A percentile compares a stretch with the other conserved stretches of the same genome.
These are phyloP conservation scores for Mariannaea sp. DNA, from an alignment of 2,329 filamentous ascomycete species.

Conservation along the genomic window DNA sequence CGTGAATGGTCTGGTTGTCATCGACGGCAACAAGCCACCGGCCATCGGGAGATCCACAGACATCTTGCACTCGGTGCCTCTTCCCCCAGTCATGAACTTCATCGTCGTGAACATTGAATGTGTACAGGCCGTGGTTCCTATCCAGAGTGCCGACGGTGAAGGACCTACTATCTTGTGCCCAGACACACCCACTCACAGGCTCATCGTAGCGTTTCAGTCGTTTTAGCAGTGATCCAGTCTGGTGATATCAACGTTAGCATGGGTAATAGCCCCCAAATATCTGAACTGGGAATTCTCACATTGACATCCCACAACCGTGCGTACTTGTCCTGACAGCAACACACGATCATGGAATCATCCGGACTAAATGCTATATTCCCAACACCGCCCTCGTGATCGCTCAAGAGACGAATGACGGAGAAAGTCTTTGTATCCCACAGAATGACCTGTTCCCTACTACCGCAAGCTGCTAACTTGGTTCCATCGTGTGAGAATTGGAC, in stretches of 20 bases:
- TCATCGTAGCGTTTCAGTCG: slow-evolving; percentile 75
- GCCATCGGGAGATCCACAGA: slow-evolving; percentile 82
- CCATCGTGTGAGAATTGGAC: slow-evolving; percentile 90
- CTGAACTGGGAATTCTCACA: slow-evolving; percentile 51
- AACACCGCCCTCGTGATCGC: slow-evolving; percentile 71
- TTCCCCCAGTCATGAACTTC: slow-evolving; percentile 69
- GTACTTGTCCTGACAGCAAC: slow-evolving; percentile 75
- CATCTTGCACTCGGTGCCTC: slow-evolving; percentile 78
- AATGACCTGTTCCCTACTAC: slow-evolving; percentile 73
- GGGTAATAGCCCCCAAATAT: neutral
- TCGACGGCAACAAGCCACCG: slow-evolving; percentile 80
- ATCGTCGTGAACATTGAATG: slow-evolving; percentile 70
- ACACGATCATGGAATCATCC: slow-evolving; percentile 84
- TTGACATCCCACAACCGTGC: slow-evolving; percentile 76
- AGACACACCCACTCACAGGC: slow-evolving; percentile 87
- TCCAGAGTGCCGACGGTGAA: slow-evolving; percentile 84
- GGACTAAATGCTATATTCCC: slow-evolving; percentile 90
- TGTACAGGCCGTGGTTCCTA: slow-evolving; percentile 66
- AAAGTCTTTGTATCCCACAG: slow-evolving; percentile 83
- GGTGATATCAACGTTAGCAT: slow-evolving; percentile 26
- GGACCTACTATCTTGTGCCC: slow-evolving; percentile 76
- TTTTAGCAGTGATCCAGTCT: slow-evolving; percentile 68
- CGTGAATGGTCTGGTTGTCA: slow-evolving; percentile 69
- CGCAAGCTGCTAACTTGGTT: slow-evolving; percentile 78
- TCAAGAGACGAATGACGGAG: slow-evolving; percentile 63